Base-by-base conservation (phyloP, 2,329 filamentous ascomycete species). In the Colletotrichum zoysiae region DNA sequence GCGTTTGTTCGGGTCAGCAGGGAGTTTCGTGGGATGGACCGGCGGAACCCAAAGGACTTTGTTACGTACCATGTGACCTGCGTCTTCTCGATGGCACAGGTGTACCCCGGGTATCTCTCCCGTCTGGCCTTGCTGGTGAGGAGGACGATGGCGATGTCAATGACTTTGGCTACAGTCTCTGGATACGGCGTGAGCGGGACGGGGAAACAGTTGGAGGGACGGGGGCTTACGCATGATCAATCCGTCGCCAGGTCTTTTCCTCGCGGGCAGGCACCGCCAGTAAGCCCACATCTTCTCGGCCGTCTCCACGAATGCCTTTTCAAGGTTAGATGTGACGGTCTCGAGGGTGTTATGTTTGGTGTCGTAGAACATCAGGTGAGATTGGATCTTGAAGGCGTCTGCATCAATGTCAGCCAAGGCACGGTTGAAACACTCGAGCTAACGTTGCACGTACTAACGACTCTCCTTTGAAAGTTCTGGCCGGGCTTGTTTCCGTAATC, bases 341-440 rank as follows among this genome's bases (percentile, higher is more conserved):
- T 79, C 75, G 9, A 87, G 79, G 4, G 90, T 88, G 82, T 98
- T 98, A 84, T 95, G 91, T 4, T 86, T 82, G 5, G 93, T 93
- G 79, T 97, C 94, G 76, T 93, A 91, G 79, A 94, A 93, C 90
- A 97, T 95, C 61, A 90, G 85, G 76, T 96, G 93, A 63, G 95
- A 91, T 79, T 97, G 94, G 64, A 96, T 90, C 79, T 95, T 95
- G 84, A 98, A 94, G 4, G 90, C 83, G 76, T 87, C 87, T 89
- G 62, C 44, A 67, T 58, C 38, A 67, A 63, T 38, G 63, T 51
- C 76, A 30, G 67, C 71, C 48, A 63, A 48, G 30, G 55, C 63
- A 59, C 11, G 53, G 2, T 11, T 12, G 51, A 38, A 20, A 14
- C 16, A 26, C 11, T 51, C 2, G 20, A 7, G 33, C n/a, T 3